These are phyloP conservation scores for Corylus heterophylla DNA, from an alignment of 306 rosid genomes.

Conservation along the genomic window DNA sequence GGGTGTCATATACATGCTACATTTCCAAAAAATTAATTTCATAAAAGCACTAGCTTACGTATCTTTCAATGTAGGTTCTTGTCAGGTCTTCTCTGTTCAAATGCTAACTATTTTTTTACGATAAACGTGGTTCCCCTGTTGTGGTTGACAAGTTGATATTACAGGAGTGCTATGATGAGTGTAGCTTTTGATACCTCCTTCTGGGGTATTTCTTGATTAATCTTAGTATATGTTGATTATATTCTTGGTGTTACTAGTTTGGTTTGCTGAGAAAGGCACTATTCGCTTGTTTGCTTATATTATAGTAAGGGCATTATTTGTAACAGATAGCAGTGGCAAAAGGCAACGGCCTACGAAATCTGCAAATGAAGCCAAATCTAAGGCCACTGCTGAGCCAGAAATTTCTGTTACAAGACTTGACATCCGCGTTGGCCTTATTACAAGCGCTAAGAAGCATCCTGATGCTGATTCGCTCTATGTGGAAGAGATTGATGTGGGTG, in stretches of 20 bases:
- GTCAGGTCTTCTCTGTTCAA: not conserved
- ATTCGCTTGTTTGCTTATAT: not conserved
- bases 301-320: constrained; percentile 22
- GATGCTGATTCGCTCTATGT: constrained; percentile 94
- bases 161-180: not conserved
- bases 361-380: constrained; percentile 46
- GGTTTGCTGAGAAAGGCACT: not conserved
- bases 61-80: not conserved
- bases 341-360: constrained; percentile 59
- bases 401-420: constrained; percentile 83
- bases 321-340: constrained; percentile 60
- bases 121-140: not conserved
- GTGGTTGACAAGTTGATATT: not conserved
- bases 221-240: not conserved
- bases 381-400: constrained; percentile 53
- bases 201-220: not conserved
- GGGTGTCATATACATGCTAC: not conserved
- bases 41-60: not conserved
- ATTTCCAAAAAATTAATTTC: not conserved
- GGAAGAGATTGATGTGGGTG: constrained; percentile 93
- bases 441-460: constrained; percentile 81
- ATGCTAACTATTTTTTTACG: not conserved
- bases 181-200: not conserved
- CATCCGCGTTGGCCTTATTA: constrained; percentile 84
- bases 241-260: no score